Base-by-base conservation (phyloP, 768 basidiomycete genomes). In the Pholiota microspora region DNA sequence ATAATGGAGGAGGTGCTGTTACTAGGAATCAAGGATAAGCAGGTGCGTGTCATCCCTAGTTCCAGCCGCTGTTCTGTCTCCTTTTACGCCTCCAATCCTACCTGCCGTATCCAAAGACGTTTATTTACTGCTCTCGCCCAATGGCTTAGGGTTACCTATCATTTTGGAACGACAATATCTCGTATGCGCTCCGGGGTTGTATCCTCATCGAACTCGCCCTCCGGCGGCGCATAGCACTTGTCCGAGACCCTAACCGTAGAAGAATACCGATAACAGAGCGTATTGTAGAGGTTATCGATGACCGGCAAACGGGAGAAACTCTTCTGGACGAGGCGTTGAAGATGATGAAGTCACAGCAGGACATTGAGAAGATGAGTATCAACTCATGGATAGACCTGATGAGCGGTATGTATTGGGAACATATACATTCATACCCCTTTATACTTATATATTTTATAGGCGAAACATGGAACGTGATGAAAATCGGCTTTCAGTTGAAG, bases 121-220 rank as follows among this genome's bases (percentile, higher is more conserved):
- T 28, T 42, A 48, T 48, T 55, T 31, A 47, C 49, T 36, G 45
- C 49, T 45, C 38, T 38, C 51, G 25, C 51, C 44, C 49, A 52
- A 54, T 48, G 53, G 55, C 52, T 2, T 58, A 78, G 74, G 95
- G 95, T 31, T 97, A 98, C 71, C 84, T 98, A 34, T 96, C 94
- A 1, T 98, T 98, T 69, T 98, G 96, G 96, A 98, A 98, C 73
- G 96, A 99, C 78, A 98, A 98, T 73, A 99, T 99, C 61, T 97
- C 94, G 0, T 99, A 99, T 71, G 95, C 96, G 12, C 81, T 99
- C 2, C 85, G 97, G n/a, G 97, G 97, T 4, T 98, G 96, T 70
- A 98, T 99, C 64, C 83, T 99, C 57, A 88, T 98, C 52, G 96
- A 99, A 69, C 88, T 99, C 56, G 95, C 96, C 0, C 82, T 99